A percentile compares a stretch with the other conserved stretches of the same genome.
Evolutionary conservation across 176 grass and related monocot genomes (phyloP).

Genomic region (Aegilops sharonensis): DNA sequence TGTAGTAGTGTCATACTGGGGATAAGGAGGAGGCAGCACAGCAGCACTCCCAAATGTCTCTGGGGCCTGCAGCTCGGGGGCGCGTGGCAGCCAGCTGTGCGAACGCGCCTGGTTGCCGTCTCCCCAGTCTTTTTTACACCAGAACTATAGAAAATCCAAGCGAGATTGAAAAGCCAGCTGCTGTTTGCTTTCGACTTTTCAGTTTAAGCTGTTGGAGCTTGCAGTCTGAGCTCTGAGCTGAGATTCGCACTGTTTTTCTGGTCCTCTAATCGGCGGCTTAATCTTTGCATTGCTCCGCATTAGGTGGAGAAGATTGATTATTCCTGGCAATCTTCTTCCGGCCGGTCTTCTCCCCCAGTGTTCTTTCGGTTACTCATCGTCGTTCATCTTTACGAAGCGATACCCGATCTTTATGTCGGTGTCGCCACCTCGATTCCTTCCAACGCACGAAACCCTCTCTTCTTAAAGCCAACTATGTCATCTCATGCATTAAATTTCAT

Average conservation of each 20-base stretch:
- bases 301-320: too few species aligned
- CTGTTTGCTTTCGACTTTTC: too few species aligned
- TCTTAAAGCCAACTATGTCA: conserved; percentile 29
- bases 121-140: too few species aligned
- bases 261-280: background rate
- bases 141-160: too few species aligned
- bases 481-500: conserved; percentile 21
- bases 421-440: conserved; percentile 43
- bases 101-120: conserved; percentile 7
- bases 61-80: conserved; percentile 9
- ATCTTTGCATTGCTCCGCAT: background rate
- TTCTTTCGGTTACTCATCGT: background rate
- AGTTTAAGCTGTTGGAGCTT: too few species aligned
- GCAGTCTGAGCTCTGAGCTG: too few species aligned
- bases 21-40: background rate
- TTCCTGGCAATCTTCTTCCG: background rate
- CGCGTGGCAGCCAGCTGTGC: conserved; percentile 20
- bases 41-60: conserved; percentile 18
- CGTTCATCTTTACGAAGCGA: background rate
- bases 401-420: conserved; percentile 20
- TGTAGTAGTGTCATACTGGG: conserved; percentile 11
- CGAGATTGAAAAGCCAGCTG: too few species aligned
- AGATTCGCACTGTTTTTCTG: background rate
- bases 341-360: background rate
- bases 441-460: conserved; percentile 26